A percentile compares a stretch with the other conserved stretches of the same genome.
These are phyloP conservation scores for Amanita jacksonii DNA, from an alignment of 768 basidiomycete genomes.

Conservation along the genomic window DNA sequence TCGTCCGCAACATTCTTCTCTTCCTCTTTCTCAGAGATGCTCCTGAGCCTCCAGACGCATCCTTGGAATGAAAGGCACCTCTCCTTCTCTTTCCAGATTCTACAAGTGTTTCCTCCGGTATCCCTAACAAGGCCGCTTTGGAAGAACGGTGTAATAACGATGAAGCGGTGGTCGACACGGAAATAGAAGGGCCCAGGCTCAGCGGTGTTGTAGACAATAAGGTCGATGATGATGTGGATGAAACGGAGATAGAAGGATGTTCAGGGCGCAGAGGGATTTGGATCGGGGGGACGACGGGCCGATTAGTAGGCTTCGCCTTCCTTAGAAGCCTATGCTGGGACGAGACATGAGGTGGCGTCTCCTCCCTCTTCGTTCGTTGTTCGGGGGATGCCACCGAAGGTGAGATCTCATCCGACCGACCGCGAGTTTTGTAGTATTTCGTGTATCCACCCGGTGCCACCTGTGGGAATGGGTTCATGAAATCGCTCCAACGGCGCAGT, in stretches of 20 bases:
- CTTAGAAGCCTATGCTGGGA: not conserved
- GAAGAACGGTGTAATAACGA: not conserved
- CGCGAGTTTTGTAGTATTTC: slow-evolving; percentile 25
- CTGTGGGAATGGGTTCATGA: slow-evolving; percentile 28
- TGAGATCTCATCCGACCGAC: slow-evolving; percentile 8
- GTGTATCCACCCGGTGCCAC: slow-evolving; percentile 33
- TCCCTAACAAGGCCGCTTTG: slow-evolving; percentile 1
- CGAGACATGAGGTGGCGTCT: not conserved
- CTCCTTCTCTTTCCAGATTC: not conserved
- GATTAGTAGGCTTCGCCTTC: not conserved
- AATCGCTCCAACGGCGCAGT: slow-evolving; percentile 25
- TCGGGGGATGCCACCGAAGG: slow-evolving; percentile 5
- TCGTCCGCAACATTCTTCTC: slow-evolving; percentile 25
- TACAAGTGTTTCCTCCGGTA: slow-evolving; percentile 1
- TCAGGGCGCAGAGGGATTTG: not conserved
- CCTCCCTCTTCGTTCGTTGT: no score
- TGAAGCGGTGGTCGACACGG: not conserved
- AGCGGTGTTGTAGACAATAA: not conserved
- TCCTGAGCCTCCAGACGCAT: not conserved
- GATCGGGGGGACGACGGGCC: not conserved
- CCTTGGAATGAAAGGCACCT: slow-evolving; percentile 5
- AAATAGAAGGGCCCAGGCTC: not conserved
- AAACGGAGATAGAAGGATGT: not conserved
- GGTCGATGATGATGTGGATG: not conserved
- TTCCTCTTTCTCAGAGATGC: slow-evolving; percentile 21